phyloP scores from a whole-genome alignment of 352 stramenopile genomes.

The Phytophthora colocasiae region DNA sequence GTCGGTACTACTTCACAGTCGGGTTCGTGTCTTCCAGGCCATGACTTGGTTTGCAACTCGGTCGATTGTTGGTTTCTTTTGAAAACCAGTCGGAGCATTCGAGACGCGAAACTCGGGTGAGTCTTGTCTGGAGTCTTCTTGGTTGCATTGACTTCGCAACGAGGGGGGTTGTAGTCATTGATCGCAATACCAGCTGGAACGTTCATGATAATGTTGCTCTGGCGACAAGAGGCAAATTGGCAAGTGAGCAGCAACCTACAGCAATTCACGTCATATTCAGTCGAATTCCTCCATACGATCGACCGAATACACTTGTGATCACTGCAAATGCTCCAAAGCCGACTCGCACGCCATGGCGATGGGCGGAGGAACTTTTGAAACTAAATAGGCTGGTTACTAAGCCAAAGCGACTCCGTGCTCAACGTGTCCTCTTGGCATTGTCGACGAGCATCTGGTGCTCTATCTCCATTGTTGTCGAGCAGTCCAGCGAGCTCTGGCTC shows the following conservation, averaged over 20 bases:
- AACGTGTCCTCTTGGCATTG: not conserved
- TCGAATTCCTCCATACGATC: not conserved
- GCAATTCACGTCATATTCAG: not conserved
- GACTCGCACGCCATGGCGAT: slow-evolving; percentile 4
- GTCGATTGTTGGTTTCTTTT: not conserved
- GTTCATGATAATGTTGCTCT: slow-evolving; percentile 14
- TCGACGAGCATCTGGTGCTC: not conserved
- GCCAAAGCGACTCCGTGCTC: not conserved
- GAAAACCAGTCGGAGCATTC: slow-evolving; percentile 20
- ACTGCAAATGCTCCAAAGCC: not conserved
- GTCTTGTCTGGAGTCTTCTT: not conserved
- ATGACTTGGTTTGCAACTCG: slow-evolving; percentile 22
- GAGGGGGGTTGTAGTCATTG: not conserved
- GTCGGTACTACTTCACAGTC: not conserved
- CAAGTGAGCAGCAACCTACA: slow-evolving; percentile 4
- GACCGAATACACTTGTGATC: slow-evolving; percentile 12
- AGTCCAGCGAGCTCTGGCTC: not conserved
- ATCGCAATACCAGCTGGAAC: not conserved
- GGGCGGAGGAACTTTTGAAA: slow-evolving; percentile 1
- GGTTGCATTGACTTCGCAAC: not conserved
- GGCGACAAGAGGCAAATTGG: slow-evolving; percentile 6
- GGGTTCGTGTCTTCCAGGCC: slow-evolving; percentile 12
- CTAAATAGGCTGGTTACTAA: not conserved
- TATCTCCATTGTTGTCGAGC: not conserved
- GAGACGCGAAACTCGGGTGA: slow-evolving; percentile 13